Evolutionary conservation across 2,329 filamentous ascomycete species (phyloP).

Genomic region (Fusarium floridanum): DNA sequence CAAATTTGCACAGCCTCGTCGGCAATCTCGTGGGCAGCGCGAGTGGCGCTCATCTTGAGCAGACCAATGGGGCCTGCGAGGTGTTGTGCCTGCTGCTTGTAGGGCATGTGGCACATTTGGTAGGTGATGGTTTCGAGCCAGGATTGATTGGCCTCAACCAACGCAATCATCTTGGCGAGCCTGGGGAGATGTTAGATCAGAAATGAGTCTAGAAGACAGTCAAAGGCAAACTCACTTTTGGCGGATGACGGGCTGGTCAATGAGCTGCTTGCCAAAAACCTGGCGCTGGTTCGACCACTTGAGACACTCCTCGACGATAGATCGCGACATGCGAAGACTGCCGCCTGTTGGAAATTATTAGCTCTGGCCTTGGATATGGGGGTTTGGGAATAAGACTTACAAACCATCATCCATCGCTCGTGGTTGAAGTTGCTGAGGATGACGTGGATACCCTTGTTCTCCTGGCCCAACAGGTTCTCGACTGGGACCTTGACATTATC

Average conservation of each 20-base stretch:
- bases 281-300: conserved; percentile 91
- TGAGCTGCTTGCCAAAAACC: conserved; percentile 85
- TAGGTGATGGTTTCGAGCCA: conserved; percentile 89
- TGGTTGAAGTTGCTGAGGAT: conserved; percentile 92
- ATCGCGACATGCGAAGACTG: conserved; percentile 74
- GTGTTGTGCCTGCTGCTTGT: conserved; percentile 79
- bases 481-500: conserved; percentile 89
- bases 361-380: background rate
- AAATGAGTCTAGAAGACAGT: background rate
- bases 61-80: conserved; percentile 86
- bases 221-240: conserved; percentile 71
- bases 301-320: conserved; percentile 83
- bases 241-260: conserved; percentile 85
- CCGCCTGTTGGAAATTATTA: conserved; percentile 54
- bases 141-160: conserved; percentile 84
- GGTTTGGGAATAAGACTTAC: conserved; percentile 53
- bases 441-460: conserved; percentile 88
- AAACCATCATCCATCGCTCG: conserved; percentile 83
- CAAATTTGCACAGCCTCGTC: conserved; percentile 90
- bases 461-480: conserved; percentile 81
- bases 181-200: conserved; percentile 51
- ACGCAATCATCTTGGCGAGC: conserved; percentile 88
- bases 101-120: conserved; percentile 89
- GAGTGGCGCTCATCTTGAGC: conserved; percentile 83
- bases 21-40: conserved; percentile 84